A percentile compares a stretch with the other conserved stretches of the same genome.
Conservation (phyloP, 768 basidiomycete genomes). For the Lactarius psammicola region DNA sequence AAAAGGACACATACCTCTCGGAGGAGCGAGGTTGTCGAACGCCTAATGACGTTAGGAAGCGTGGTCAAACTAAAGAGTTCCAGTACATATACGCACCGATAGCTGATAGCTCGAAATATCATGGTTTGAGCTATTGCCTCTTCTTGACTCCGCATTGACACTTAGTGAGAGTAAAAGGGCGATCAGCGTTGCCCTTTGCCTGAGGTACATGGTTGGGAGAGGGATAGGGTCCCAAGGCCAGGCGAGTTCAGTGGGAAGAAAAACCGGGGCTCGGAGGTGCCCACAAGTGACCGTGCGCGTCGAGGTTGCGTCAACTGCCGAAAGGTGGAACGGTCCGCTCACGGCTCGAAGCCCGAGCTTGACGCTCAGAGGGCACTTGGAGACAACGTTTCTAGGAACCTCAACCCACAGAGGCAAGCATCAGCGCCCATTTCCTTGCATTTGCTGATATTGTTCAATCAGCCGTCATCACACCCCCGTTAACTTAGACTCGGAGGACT, state of each 20-base stretch:
- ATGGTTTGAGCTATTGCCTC: constrained; percentile 13
- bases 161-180: constrained; percentile 12
- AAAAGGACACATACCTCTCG: constrained; percentile 10
- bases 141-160: constrained; percentile 10
- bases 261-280: background rate
- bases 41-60: background rate
- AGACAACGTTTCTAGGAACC: background rate
- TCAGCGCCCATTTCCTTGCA: background rate
- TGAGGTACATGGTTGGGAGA: constrained; percentile 7
- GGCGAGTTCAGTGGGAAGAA: background rate
- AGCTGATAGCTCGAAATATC: constrained; percentile 5
- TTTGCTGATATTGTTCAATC: background rate
- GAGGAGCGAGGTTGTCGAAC: constrained; percentile 15
- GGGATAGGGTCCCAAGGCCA: background rate
- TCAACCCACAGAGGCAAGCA: background rate
- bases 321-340: constrained; percentile 10
- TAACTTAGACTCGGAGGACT: background rate
- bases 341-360: background rate
- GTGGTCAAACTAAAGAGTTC: background rate
- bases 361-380: background rate
- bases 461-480: background rate
- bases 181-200: background rate
- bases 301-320: constrained; percentile 3
- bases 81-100: constrained; percentile 2
- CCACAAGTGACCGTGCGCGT: background rate